These are phyloP conservation scores for Dillenia turbinata DNA, from an alignment of 164 flowering plant genomes.

Conservation along the genomic window DNA sequence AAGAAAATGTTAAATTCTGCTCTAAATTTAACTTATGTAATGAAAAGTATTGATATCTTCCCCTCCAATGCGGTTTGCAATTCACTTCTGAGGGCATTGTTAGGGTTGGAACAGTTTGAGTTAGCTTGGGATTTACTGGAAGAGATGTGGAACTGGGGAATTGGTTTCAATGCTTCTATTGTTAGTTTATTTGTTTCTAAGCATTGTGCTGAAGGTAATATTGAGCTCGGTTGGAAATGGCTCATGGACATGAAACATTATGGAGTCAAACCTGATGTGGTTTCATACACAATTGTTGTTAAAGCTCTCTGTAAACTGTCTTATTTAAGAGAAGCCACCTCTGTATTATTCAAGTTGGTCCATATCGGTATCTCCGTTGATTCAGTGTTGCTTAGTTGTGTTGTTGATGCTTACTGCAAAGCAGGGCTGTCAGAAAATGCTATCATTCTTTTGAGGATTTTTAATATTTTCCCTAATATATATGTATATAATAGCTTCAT, in stretches of 20 bases:
- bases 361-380: constrained; percentile 31
- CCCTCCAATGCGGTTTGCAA: constrained; percentile 33
- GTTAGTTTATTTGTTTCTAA: constrained; percentile 31
- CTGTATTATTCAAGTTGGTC: constrained; percentile 35
- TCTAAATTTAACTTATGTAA: constrained; percentile 17
- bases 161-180: constrained; percentile 22
- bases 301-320: constrained; percentile 36
- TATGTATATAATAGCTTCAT: constrained; percentile 44
- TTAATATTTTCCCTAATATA: constrained; percentile 25
- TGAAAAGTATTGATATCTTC: constrained; percentile 24
- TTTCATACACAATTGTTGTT: constrained; percentile 36
- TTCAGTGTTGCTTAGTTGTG: constrained; percentile 29
- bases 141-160: constrained; percentile 26
- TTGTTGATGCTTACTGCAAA: constrained; percentile 45
- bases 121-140: constrained; percentile 39
- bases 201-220: constrained; percentile 31
- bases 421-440: constrained; percentile 29
- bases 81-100: constrained; percentile 26
- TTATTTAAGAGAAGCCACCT: constrained; percentile 35
- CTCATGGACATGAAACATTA: constrained; percentile 30
- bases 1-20: constrained; percentile 32
- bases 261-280: constrained; percentile 43
- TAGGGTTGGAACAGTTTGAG: constrained; percentile 23
- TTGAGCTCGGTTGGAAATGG: constrained; percentile 32
- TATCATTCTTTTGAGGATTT: constrained; percentile 20